Evolutionary conservation across 228 moss, liverwort and hornwort genomes (phyloP).

Genomic region (Sphagnum fallax): DNA sequence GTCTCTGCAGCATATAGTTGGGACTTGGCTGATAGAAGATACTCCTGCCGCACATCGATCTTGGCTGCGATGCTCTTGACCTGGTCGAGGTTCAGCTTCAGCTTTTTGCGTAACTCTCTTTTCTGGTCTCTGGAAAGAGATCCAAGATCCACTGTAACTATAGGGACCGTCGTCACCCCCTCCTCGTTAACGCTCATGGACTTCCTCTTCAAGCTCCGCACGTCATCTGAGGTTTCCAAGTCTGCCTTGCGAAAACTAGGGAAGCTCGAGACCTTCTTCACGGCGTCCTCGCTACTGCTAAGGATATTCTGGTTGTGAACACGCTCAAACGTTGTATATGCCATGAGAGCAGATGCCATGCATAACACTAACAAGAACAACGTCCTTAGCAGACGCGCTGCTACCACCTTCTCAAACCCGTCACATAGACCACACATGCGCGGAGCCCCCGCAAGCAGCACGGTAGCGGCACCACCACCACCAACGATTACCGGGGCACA

Average conservation of each 20-base stretch:
- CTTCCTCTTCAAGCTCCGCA: constrained; percentile 13
- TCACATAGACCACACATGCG: too few relatives aligned
- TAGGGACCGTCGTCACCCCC: neutral
- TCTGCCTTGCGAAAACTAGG: neutral
- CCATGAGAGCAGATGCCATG: neutral
- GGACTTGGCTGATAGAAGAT: neutral
- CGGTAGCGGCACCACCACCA: too few relatives aligned
- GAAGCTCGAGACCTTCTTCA: neutral
- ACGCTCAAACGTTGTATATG: neutral
- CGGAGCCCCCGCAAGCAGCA: too few relatives aligned
- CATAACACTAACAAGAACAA: neutral
- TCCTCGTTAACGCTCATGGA: constrained; percentile 23
- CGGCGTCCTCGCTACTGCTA: constrained; percentile 1
- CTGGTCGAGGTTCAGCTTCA: constrained; percentile 15
- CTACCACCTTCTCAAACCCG: too few relatives aligned
- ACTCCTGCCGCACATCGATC: constrained; percentile 17
- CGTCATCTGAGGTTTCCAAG: constrained; percentile 3
- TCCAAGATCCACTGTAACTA: neutral
- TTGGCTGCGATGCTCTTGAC: constrained; percentile 13
- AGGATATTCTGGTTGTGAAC: neutral
- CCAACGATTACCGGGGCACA: too few relatives aligned
- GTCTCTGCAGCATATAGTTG: neutral
- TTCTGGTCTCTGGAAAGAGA: constrained; percentile 12
- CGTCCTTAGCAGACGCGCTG: too few relatives aligned
- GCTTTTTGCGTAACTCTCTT: constrained; percentile 16